Evolutionary conservation across 495 filamentous ascomycete species (phyloP).

Genomic region (Aspergillus campestris): DNA sequence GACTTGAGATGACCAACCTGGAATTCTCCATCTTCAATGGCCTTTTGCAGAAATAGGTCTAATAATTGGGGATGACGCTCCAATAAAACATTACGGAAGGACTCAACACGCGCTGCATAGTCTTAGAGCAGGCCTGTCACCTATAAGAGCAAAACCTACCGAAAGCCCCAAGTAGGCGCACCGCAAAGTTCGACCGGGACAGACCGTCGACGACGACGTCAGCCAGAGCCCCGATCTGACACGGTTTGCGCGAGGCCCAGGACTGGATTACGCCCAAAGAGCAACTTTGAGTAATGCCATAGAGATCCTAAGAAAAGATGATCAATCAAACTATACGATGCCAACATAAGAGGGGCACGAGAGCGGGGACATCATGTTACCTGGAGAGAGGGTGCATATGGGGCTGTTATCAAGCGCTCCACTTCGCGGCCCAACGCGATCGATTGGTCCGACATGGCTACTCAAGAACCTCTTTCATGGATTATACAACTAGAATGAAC

Average conservation of each 20-base stretch:
- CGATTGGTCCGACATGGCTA: conserved; percentile 8
- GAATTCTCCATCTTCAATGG: conserved; percentile 16
- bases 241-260: conserved; percentile 40
- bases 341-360: conserved; percentile 1
- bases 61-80: conserved; percentile 32
- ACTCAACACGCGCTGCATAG: conserved; percentile 15
- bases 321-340: conserved; percentile 1
- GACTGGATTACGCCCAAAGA: conserved; percentile 12
- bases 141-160: conserved; percentile 19
- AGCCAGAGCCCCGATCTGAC: conserved; percentile 34
- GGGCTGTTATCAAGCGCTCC: conserved; percentile 33
- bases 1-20: conserved; percentile 23
- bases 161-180: conserved; percentile 31
- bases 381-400: conserved; percentile 36
- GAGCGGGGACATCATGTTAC: conserved; percentile 12
- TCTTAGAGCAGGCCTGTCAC: not conserved
- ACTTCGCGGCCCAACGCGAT: conserved; percentile 22
- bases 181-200: conserved; percentile 29
- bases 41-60: conserved; percentile 32
- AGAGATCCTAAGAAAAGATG: conserved; percentile 25
- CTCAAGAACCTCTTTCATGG: not conserved
- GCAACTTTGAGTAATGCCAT: conserved; percentile 18
- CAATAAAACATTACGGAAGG: conserved; percentile 34
- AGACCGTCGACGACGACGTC: conserved; percentile 38
- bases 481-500: too few relatives aligned